Conservation (phyloP, 2,329 filamentous ascomycete species). For the Aspergillus chevalieri region DNA sequence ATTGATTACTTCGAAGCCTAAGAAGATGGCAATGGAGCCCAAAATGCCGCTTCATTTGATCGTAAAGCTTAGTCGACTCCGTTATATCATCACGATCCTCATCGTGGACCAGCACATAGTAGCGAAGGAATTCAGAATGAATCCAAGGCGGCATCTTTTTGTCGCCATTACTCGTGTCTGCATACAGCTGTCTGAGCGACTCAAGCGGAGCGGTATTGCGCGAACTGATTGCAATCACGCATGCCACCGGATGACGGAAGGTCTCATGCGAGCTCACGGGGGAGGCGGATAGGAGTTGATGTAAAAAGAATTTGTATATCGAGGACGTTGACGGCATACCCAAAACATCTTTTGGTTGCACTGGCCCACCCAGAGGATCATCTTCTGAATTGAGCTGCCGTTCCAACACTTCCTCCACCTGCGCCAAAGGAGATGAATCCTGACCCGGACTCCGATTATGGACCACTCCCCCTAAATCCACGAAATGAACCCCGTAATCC, state of each 20-base stretch:
- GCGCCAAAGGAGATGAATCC: slow-evolving; percentile 34
- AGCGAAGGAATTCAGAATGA: slow-evolving; percentile 83
- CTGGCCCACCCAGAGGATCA: slow-evolving; percentile 34
- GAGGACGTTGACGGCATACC: slow-evolving; percentile 53
- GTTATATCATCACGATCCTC: slow-evolving; percentile 91
- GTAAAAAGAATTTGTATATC: slow-evolving; percentile 79
- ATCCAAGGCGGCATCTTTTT: slow-evolving; percentile 75
- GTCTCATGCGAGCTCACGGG: slow-evolving; percentile 81
- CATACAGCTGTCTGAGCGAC: slow-evolving; percentile 75
- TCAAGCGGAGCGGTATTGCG: slow-evolving; percentile 78
- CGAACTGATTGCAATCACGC: slow-evolving; percentile 91
- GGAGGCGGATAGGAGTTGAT: slow-evolving; percentile 72
- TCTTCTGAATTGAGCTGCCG: slow-evolving; percentile 73
- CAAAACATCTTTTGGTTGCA: slow-evolving; percentile 25
- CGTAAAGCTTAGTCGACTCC: slow-evolving; percentile 82
- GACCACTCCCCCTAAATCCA: slow-evolving; percentile 50
- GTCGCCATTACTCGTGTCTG: slow-evolving; percentile 72
- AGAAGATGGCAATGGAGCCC: slow-evolving; percentile 92
- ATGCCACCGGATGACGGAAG: slow-evolving; percentile 88
- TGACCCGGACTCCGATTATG: slow-evolving; percentile 33
- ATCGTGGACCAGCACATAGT: slow-evolving; percentile 94
- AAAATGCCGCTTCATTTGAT: slow-evolving; percentile 99
- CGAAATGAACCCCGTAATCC: slow-evolving; percentile 84
- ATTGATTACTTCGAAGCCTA: slow-evolving; percentile 74
- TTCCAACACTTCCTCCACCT: slow-evolving; percentile 75